Evolutionary conservation across 2,329 filamentous ascomycete genomes (phyloP).

Genomic region (Nemania sp.): DNA sequence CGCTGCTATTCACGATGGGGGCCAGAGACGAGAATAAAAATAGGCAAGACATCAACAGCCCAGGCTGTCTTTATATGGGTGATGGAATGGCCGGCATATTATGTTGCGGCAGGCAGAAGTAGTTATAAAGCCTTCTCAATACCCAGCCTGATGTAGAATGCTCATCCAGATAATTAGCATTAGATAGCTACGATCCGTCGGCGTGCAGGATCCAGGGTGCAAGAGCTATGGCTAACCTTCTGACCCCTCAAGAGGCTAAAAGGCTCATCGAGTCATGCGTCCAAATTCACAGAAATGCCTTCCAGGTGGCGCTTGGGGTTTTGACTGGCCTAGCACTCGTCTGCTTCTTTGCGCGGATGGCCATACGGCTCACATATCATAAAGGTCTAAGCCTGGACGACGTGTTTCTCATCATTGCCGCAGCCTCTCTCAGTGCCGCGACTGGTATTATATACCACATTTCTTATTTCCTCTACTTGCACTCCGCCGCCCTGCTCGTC

Average conservation of each 20-base stretch:
- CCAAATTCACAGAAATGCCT: conserved; percentile 23
- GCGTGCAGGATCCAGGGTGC: too few species aligned
- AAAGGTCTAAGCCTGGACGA: conserved; percentile 25
- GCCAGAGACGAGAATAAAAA: too few species aligned
- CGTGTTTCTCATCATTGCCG: conserved; percentile 25
- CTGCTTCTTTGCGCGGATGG: conserved; percentile 25
- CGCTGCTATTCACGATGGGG: too few species aligned
- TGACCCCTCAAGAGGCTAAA: conserved; percentile 14
- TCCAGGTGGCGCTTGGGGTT: conserved; percentile 16
- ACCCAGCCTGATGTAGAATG: too few species aligned
- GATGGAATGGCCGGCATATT: too few species aligned
- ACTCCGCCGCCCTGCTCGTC: conserved; percentile 23
- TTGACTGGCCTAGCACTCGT: conserved; percentile 21
- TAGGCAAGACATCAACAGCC: too few species aligned
- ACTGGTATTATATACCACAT: conserved; percentile 31
- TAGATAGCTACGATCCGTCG: too few species aligned
- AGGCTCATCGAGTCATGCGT: conserved; percentile 20
- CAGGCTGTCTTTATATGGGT: too few species aligned
- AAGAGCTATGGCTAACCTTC: conserved; percentile 1
- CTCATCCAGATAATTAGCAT: too few species aligned
- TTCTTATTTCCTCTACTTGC: conserved; percentile 28
- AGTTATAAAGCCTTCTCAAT: too few species aligned
- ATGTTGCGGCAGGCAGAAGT: too few species aligned
- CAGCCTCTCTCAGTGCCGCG: conserved; percentile 19
- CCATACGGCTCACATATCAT: conserved; percentile 25